Conservation (phyloP, 208 protist genomes). For the Trypanosoma caninum region DNA sequence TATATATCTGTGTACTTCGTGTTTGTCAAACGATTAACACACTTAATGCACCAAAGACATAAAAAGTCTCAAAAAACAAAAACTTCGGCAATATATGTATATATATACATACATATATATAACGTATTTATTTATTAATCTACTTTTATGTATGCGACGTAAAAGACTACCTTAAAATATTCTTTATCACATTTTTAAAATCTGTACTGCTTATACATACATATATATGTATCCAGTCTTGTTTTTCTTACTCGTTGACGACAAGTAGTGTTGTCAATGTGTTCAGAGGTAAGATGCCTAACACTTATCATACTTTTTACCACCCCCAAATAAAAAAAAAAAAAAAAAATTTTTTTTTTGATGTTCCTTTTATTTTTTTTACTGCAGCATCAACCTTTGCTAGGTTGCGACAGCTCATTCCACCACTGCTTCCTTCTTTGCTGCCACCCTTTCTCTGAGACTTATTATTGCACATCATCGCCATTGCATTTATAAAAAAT, state of each 20-base stretch:
- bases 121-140: neutral
- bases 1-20: no score
- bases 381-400: no score
- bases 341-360: slow-evolving; percentile 3
- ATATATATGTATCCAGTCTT: no score
- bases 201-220: no score
- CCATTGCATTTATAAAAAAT: no score
- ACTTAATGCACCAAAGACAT: no score
- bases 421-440: neutral
- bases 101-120: neutral
- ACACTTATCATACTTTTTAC: neutral
- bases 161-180: no score
- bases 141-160: neutral
- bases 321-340: slow-evolving; percentile 6
- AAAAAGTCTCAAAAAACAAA: neutral
- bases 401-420: no score
- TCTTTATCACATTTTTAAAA: no score
- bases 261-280: neutral
- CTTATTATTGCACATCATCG: no score
- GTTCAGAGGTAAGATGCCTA: no score
- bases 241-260: slow-evolving; percentile 11
- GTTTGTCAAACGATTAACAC: neutral
- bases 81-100: no score
- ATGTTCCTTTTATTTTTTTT: neutral
- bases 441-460: neutral